A percentile compares a stretch with the other conserved stretches of the same genome.
Conservation (phyloP, 495 filamentous ascomycete species). For the Podospora anserina region DNA sequence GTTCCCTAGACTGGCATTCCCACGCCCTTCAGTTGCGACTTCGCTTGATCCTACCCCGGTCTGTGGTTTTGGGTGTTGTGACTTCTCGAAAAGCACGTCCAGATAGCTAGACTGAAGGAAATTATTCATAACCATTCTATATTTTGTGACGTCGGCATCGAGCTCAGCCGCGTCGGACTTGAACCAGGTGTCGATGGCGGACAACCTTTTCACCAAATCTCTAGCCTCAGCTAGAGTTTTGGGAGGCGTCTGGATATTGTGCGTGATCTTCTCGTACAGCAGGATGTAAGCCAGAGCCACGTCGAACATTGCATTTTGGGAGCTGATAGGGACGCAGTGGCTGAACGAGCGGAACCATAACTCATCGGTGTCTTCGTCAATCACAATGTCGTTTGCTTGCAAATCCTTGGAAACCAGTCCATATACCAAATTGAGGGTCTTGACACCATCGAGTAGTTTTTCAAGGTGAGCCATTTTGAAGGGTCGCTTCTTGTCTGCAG, state of each 20-base stretch:
- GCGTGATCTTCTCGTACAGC: not conserved
- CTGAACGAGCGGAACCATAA: not conserved
- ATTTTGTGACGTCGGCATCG: not conserved
- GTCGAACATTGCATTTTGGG: not conserved
- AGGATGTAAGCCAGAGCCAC: not conserved
- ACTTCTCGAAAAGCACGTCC: not conserved
- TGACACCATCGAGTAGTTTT: not conserved
- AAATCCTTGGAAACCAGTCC: not conserved
- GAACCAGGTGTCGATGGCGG: too few relatives aligned
- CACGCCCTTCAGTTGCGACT: too few relatives aligned
- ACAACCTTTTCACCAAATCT: not conserved
- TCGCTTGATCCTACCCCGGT: too few relatives aligned
- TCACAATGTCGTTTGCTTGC: not conserved
- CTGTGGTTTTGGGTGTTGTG: too few relatives aligned
- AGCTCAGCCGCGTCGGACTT: not conserved
- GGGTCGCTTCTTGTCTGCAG: too few relatives aligned
- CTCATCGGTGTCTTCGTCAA: not conserved
- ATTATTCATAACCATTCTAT: not conserved
- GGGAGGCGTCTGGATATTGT: not conserved
- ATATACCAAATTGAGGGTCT: not conserved
- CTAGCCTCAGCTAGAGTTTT: not conserved
- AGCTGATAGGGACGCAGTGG: not conserved
- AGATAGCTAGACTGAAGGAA: not conserved
- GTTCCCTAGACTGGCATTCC: not conserved
- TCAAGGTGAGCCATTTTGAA: not conserved